Evolutionary conservation across 169 alveolate species (phyloP), one percentile per base, ranked within the genome.

Genomic region (Eimeria necatrix): DNA sequence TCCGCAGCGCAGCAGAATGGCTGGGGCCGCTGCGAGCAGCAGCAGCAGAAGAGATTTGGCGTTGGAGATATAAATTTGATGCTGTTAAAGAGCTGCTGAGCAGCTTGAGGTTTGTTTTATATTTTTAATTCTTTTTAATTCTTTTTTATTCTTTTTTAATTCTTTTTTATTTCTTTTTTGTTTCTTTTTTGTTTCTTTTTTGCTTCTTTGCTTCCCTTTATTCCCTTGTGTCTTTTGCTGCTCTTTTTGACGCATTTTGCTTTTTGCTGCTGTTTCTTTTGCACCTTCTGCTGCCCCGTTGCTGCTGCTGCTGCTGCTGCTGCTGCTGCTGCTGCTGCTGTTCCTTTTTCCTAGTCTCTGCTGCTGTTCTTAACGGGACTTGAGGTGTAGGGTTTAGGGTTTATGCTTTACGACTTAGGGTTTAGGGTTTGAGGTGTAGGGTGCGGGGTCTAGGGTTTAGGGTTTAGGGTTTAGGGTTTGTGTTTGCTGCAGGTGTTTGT

Each of bases 1-100:
- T 32, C 4, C 46, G 83, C 51, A 71, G 52, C 52, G 51, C 83
- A 71, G 83, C 83, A 0, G 83, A 71, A 49, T 71, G 83, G 83
- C 20, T 24, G 10, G 83, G 52, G 52, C 83, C 83, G 4, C 18
- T 49, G 56, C 83, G 83, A 5, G 16, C 24, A n/a, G 83, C 18
- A 18, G 18, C 4, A 4, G 41, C 22, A 7, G 83, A 71, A 71
- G 83, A 71, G 24, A 71, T 71, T 32, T 71, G 83, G 83, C 48
- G 83, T 9, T 6, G 22, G 46, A 32, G 83, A 18, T 71, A 71
- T 32, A 49, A 71, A 6, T 71, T 71, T 41, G 18, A 14, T n/a
- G n/a, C 52, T 1, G n/a, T 71, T 18, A 9, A 71, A 9, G 52
- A 71, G 3, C 52, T 71, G 83, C 52, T 71, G 18, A 22, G 83